Percentiles rank a stretch among this genome's conserved stretches.
Conservation (phyloP, 441 rosid species). For the Kokia cookei region DNA sequence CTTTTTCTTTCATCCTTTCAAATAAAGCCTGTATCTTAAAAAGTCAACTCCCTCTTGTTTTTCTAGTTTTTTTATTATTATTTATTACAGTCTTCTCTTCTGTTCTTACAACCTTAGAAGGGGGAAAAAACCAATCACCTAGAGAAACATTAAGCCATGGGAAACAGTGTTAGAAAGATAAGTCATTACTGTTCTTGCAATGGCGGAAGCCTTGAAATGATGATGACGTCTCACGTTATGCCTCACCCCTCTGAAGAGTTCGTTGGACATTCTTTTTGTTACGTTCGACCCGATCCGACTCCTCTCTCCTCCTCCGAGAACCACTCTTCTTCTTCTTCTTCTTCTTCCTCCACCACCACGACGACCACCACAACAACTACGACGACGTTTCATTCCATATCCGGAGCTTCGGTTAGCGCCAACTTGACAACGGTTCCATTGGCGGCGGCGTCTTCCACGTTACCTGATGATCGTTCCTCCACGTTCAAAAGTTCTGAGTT, state of each 20-base stretch:
- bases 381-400: constrained; percentile 50
- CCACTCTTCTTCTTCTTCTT: constrained; percentile 20
- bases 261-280: constrained; percentile 59
- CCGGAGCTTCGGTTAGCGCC: constrained; percentile 77
- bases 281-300: constrained; percentile 35
- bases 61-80: not conserved
- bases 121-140: not conserved
- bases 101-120: not conserved
- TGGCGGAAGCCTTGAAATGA: constrained; percentile 31
- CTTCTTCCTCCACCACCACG: not conserved
- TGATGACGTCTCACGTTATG: constrained; percentile 10
- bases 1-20: not conserved
- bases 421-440: constrained; percentile 49
- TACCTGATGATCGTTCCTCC: constrained; percentile 35
- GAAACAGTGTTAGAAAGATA: constrained; percentile 16
- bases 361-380: not conserved
- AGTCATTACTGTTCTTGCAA: constrained; percentile 34
- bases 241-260: constrained; percentile 23
- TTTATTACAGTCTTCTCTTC: not conserved
- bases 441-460: constrained; percentile 21
- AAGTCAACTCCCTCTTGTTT: constrained; percentile 28
- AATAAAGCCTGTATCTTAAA: not conserved
- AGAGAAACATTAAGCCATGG: not conserved
- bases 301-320: constrained; percentile 22
- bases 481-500: constrained; percentile 50